Conservation (phyloP, 2,329 filamentous ascomycete genomes). For the Aureobasidium leucospermi region DNA sequence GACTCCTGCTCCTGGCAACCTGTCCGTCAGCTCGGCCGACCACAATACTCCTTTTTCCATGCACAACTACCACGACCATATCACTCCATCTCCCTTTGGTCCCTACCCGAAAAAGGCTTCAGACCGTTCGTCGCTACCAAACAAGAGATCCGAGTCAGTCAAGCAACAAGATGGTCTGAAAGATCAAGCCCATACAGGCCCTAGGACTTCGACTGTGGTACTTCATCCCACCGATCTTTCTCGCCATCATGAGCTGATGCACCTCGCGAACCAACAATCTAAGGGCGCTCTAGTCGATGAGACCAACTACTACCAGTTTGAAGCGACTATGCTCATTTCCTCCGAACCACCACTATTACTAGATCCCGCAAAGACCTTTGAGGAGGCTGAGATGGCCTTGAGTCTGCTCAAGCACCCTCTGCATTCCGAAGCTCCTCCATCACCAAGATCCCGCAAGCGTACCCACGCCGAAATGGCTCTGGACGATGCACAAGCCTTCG, state of each 20-base stretch:
- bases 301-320: constrained; percentile 64
- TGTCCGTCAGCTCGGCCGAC: constrained; percentile 44
- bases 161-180: constrained; percentile 35
- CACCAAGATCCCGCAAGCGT: constrained; percentile 83
- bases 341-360: constrained; percentile 70
- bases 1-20: constrained; percentile 35
- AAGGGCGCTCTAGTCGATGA: constrained; percentile 54
- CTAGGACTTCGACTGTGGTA: constrained; percentile 68
- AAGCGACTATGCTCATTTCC: constrained; percentile 66
- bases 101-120: constrained; percentile 51
- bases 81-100: constrained; percentile 81
- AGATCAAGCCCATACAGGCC: constrained; percentile 30
- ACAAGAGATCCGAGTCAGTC: constrained; percentile 34
- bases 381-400: constrained; percentile 64
- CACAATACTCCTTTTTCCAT: constrained; percentile 70
- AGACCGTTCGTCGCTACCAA: constrained; percentile 33
- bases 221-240: constrained; percentile 76
- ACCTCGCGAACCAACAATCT: constrained; percentile 64
- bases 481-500: constrained; percentile 84
- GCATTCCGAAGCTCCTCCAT: constrained; percentile 67
- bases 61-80: constrained; percentile 82
- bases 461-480: constrained; percentile 92
- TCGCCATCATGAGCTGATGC: constrained; percentile 64
- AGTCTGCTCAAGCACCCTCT: constrained; percentile 67
- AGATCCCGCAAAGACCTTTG: constrained; percentile 62